Conservation (phyloP, 306 rosid species). For the Vachellia pachyceras region DNA sequence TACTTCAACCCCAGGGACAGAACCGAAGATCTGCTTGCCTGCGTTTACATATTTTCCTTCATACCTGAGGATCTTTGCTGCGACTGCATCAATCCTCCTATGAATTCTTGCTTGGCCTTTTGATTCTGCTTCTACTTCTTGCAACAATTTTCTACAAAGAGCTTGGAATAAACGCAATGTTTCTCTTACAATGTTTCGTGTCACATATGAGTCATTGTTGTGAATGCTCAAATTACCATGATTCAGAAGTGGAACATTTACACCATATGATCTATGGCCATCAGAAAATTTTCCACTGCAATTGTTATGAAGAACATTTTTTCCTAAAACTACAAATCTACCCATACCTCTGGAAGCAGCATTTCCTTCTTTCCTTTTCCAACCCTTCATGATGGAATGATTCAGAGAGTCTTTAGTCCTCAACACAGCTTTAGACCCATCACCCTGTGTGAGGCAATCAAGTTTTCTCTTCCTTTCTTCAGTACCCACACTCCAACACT, state of each 20-base stretch:
- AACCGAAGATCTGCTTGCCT: constrained; percentile 62
- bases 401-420: constrained; percentile 39
- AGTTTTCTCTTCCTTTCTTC: constrained; percentile 45
- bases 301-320: constrained; percentile 25
- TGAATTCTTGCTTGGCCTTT: constrained; percentile 39
- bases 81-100: constrained; percentile 49
- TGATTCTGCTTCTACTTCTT: constrained; percentile 56
- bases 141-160: constrained; percentile 63
- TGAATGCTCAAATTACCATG: constrained; percentile 24
- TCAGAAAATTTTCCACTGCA: neutral
- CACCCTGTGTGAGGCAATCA: neutral
- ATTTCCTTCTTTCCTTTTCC: constrained; percentile 31
- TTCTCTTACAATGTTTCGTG: constrained; percentile 63
- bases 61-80: constrained; percentile 50
- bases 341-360: constrained; percentile 30
- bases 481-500: constrained; percentile 26
- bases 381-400: constrained; percentile 33
- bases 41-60: constrained; percentile 52
- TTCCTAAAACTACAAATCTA: constrained; percentile 30
- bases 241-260: constrained; percentile 48
- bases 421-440: constrained; percentile 31
- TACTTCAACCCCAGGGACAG: constrained; percentile 72
- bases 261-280: neutral
- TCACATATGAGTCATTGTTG: constrained; percentile 9
- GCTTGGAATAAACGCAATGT: constrained; percentile 59